phyloP scores from a whole-genome alignment of 768 basidiomycete species.

The Russula earlei region DNA sequence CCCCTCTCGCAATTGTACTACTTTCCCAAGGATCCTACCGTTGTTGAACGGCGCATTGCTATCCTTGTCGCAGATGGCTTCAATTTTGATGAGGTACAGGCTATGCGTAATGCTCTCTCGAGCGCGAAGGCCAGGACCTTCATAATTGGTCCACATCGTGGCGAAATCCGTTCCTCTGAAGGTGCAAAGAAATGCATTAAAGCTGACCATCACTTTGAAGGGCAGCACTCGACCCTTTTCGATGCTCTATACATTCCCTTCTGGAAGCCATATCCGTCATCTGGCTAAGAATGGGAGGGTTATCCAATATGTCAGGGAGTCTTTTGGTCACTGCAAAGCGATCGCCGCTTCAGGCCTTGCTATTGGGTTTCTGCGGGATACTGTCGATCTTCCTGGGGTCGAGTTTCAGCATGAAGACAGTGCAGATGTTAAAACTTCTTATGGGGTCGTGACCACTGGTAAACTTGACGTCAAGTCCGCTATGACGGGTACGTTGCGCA shows the following conservation, averaged over 20 bases:
- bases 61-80: slow-evolving; percentile 73
- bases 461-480: slow-evolving; percentile 36
- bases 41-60: slow-evolving; percentile 62
- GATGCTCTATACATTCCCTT: slow-evolving; percentile 76
- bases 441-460: slow-evolving; percentile 56
- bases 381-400: slow-evolving; percentile 39
- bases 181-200: slow-evolving; percentile 28
- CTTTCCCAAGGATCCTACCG: slow-evolving; percentile 45
- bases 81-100: slow-evolving; percentile 47
- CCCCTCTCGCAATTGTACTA: slow-evolving; percentile 54
- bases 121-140: slow-evolving; percentile 48
- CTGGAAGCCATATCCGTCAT: slow-evolving; percentile 53
- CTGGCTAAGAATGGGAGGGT: slow-evolving; percentile 56
- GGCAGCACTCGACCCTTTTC: slow-evolving; percentile 74
- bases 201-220: slow-evolving; percentile 67
- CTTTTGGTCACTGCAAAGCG: slow-evolving; percentile 79
- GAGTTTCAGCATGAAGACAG: slow-evolving; percentile 30
- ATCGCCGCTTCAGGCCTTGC: slow-evolving; percentile 70
- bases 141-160: slow-evolving; percentile 59
- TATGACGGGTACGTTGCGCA: slow-evolving; percentile 33
- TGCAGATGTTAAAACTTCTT: slow-evolving; percentile 41
- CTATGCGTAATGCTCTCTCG: slow-evolving; percentile 44
- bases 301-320: slow-evolving; percentile 78
- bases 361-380: slow-evolving; percentile 38
- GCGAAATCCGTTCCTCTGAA: slow-evolving; percentile 35